These are phyloP conservation scores for Cryptococcus hybrid DNA, from an alignment of 1,284 basidiomycete genomes.

Conservation along the genomic window DNA sequence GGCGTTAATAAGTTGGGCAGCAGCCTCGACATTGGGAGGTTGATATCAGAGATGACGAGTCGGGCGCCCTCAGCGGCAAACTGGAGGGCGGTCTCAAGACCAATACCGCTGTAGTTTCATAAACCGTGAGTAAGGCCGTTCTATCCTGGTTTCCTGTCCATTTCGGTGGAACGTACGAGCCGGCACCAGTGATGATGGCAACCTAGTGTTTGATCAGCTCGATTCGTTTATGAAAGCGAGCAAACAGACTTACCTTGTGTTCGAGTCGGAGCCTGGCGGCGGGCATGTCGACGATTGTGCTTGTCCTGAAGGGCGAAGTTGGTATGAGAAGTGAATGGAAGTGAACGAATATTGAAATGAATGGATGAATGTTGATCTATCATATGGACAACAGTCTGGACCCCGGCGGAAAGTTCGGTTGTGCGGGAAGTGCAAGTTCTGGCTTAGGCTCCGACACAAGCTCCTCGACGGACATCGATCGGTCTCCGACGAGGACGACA, in stretches of 20 bases:
- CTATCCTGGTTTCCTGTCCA: too few relatives aligned
- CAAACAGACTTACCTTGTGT: constrained; percentile 38
- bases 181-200: constrained; percentile 52
- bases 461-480: too few relatives aligned
- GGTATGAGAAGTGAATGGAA: too few relatives aligned
- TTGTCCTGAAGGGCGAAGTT: too few relatives aligned
- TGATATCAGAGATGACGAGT: constrained; percentile 85
- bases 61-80: constrained; percentile 90
- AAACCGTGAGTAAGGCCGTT: background rate
- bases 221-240: background rate
- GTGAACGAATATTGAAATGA: too few relatives aligned
- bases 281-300: constrained; percentile 8
- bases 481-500: too few relatives aligned
- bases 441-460: too few relatives aligned
- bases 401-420: too few relatives aligned
- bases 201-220: constrained; percentile 20
- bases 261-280: constrained; percentile 42
- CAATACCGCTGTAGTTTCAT: constrained; percentile 63
- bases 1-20: constrained; percentile 62
- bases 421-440: too few relatives aligned
- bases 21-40: constrained; percentile 71
- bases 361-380: too few relatives aligned
- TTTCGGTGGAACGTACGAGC: constrained; percentile 36
- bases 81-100: constrained; percentile 85
- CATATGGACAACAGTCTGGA: too few relatives aligned